These are phyloP conservation scores for Phytophthora europaea DNA, from an alignment of 352 stramenopile genomes.

Conservation along the genomic window DNA sequence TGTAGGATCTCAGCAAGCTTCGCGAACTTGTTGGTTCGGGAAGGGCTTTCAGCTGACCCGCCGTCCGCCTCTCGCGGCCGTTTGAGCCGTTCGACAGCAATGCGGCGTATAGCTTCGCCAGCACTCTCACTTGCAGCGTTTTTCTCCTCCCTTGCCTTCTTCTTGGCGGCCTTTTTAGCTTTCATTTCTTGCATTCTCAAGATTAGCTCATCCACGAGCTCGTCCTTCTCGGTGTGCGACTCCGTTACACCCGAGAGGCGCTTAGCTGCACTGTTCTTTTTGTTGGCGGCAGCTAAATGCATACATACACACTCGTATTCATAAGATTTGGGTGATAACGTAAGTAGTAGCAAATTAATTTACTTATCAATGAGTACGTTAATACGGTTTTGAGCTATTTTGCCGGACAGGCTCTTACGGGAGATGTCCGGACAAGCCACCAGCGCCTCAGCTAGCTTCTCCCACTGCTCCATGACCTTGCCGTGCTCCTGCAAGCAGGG, in stretches of 20 bases:
- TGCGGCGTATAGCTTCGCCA: background rate
- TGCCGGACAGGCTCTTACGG: background rate
- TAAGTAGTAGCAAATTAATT: background rate
- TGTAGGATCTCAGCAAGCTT: background rate
- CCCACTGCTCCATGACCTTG: constrained; percentile 14
- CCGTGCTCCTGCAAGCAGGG: background rate
- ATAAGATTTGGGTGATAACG: background rate
- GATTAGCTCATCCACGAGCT: constrained; percentile 8
- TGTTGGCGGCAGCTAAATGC: constrained; percentile 4
- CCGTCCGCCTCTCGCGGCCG: background rate
- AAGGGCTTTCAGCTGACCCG: background rate
- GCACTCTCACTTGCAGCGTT: background rate
- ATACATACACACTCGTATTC: background rate
- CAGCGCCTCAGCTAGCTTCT: constrained; percentile 1
- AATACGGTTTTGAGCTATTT: constrained; percentile 8
- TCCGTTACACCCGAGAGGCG: constrained; percentile 5
- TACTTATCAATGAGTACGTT: background rate
- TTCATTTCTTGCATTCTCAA: constrained; percentile 1
- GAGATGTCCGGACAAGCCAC: background rate
- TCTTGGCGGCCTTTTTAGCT: background rate
- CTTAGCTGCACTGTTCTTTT: constrained; percentile 4
- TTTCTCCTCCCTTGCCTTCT: background rate
- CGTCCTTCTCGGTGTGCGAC: constrained; percentile 10
- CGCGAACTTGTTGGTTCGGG: background rate
- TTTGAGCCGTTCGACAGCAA: background rate